A percentile compares a stretch with the other conserved stretches of the same genome.
phyloP scores from a whole-genome alignment of 2,329 filamentous ascomycete genomes.

The Blumeria hordei region DNA sequence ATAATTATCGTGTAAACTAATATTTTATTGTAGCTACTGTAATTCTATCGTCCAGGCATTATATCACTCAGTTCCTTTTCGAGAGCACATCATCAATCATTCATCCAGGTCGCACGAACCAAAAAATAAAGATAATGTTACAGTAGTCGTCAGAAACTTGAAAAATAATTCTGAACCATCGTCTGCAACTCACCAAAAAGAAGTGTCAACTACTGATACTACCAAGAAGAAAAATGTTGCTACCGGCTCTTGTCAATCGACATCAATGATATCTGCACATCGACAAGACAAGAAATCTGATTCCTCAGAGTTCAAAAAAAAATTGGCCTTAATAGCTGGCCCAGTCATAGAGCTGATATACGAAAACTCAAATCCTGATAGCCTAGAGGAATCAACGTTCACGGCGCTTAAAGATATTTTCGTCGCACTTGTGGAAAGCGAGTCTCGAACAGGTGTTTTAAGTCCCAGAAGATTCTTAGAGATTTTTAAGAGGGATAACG shows the following conservation, averaged over 20 bases:
- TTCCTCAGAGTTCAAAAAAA: constrained; percentile 94
- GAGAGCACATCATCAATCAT: constrained; percentile 83
- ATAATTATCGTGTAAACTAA: constrained; percentile 4
- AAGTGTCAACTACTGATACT: constrained; percentile 29
- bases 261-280: constrained; percentile 22
- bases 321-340: constrained; percentile 68
- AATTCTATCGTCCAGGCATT: constrained; percentile 96
- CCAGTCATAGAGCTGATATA: constrained; percentile 68
- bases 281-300: constrained; percentile 83
- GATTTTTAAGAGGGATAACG: constrained; percentile 79
- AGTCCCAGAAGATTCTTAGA: constrained; percentile 86
- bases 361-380: constrained; percentile 57
- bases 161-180: constrained; percentile 18
- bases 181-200: constrained; percentile 25
- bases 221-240: constrained; percentile 27
- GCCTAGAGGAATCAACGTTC: constrained; percentile 87
- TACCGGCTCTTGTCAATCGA: constrained; percentile 27
- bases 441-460: constrained; percentile 65
- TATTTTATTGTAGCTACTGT: constrained; percentile 47
- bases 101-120: constrained; percentile 51
- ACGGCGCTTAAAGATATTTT: constrained; percentile 93
- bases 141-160: constrained; percentile 29
- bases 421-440: constrained; percentile 60
- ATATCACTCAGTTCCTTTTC: constrained; percentile 85
- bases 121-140: constrained; percentile 32